These are phyloP conservation scores for Penicillium macrosclerotiorum DNA, from an alignment of 495 filamentous ascomycete genomes.

Conservation along the genomic window DNA sequence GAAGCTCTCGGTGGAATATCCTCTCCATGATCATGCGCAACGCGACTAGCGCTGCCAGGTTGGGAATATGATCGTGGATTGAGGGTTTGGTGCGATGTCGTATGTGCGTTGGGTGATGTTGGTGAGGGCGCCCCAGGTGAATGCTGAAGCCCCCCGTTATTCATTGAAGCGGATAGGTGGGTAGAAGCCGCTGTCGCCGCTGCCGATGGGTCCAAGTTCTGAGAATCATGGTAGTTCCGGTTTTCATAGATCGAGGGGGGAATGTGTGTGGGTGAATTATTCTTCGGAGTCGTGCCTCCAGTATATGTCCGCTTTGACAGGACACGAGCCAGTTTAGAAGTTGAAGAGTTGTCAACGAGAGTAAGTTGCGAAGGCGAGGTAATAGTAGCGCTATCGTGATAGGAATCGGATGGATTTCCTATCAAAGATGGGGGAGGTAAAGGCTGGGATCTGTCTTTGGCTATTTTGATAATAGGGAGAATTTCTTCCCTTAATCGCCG, in stretches of 20 bases:
- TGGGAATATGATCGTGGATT: conserved; percentile 50
- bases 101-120: conserved; percentile 66
- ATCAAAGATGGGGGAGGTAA: conserved; percentile 59
- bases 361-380: conserved; percentile 43
- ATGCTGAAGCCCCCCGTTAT: conserved; percentile 63
- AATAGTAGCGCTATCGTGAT: conserved; percentile 39
- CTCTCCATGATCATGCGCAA: conserved; percentile 44
- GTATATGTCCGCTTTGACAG: conserved; percentile 93
- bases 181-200: conserved; percentile 71
- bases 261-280: conserved; percentile 74
- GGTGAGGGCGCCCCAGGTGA: conserved; percentile 78
- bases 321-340: conserved; percentile 24
- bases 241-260: conserved; percentile 57
- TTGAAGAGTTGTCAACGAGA: conserved; percentile 23
- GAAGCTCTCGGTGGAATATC: conserved; percentile 29
- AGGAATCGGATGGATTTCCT: conserved; percentile 16
- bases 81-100: conserved; percentile 45
- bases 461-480: conserved; percentile 81
- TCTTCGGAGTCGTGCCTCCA: conserved; percentile 72
- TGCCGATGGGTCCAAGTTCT: conserved; percentile 58
- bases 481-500: conserved; percentile 83
- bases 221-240: conserved; percentile 49
- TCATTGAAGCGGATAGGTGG: conserved; percentile 70
- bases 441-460: conserved; percentile 87
- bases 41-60: conserved; percentile 32